phyloP scores from a whole-genome alignment of 1,139 yeast species.

The Blastobotrys elegans region DNA sequence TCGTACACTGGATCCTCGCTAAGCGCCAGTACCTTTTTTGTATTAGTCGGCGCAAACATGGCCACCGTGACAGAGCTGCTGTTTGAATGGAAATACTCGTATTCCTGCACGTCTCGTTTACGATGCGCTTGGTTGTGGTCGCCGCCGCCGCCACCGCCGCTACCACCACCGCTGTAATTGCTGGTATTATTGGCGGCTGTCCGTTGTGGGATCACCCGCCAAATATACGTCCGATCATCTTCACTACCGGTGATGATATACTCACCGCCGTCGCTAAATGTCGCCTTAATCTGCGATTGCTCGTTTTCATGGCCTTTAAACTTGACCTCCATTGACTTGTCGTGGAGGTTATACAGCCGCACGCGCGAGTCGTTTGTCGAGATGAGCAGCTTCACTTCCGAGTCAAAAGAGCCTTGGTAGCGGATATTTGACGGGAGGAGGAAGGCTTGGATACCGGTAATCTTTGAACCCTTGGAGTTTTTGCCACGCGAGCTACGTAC shows the following conservation, averaged over 20 bases:
- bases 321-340: slow-evolving; percentile 55
- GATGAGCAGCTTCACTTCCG: slow-evolving; percentile 30
- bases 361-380: slow-evolving; percentile 79
- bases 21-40: slow-evolving; percentile 58
- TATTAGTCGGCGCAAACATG: slow-evolving; percentile 69
- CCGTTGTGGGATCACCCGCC: slow-evolving; percentile 40
- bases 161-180: too few relatives aligned
- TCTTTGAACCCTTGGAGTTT: slow-evolving; percentile 32
- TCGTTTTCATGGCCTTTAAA: slow-evolving; percentile 71
- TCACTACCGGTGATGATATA: slow-evolving; percentile 45
- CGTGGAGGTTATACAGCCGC: slow-evolving; percentile 56
- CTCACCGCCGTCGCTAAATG: slow-evolving; percentile 49
- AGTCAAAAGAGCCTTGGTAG: slow-evolving; percentile 16
- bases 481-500: slow-evolving; percentile 40
- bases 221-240: slow-evolving; percentile 51
- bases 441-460: slow-evolving; percentile 33
- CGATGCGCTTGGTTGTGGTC: slow-evolving; percentile 19
- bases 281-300: slow-evolving; percentile 67
- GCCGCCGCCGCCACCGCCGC: too few relatives aligned
- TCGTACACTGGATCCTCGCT: slow-evolving; percentile 80
- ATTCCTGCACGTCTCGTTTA: slow-evolving; percentile 31
- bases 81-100: slow-evolving; percentile 72
- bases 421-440: slow-evolving; percentile 22
- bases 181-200: background rate
- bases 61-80: slow-evolving; percentile 71